These are phyloP conservation scores for Nakazawaea siamensis DNA, from an alignment of 805 yeast genomes.

Conservation along the genomic window DNA sequence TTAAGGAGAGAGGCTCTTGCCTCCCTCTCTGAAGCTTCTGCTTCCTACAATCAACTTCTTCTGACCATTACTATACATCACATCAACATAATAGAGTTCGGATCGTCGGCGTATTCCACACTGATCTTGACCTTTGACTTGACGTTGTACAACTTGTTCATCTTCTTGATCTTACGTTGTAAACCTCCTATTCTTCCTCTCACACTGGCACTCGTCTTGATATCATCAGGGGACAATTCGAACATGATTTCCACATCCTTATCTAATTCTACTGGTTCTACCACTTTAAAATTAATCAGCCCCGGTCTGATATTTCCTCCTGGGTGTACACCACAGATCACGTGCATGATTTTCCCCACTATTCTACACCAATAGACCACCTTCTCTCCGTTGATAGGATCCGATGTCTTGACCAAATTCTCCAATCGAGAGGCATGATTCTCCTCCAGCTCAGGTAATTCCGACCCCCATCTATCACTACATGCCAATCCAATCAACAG, in stretches of 20 bases:
- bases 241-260: conserved; percentile 30
- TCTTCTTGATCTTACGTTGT: conserved; percentile 52
- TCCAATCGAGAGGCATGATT: conserved; percentile 37
- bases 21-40: too few species aligned
- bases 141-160: conserved; percentile 34
- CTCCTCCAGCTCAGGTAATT: conserved; percentile 50
- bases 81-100: conserved; percentile 8
- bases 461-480: conserved; percentile 81
- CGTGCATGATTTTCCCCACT: conserved; percentile 67
- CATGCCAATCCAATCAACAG: conserved; percentile 67
- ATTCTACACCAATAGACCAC: conserved; percentile 68
- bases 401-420: conserved; percentile 36
- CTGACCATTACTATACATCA: background rate
- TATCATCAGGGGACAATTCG: conserved; percentile 40
- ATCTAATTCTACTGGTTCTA: conserved; percentile 16
- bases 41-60: too few species aligned
- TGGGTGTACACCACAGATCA: conserved; percentile 74
- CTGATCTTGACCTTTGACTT: conserved; percentile 43
- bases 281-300: conserved; percentile 36
- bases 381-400: conserved; percentile 27
- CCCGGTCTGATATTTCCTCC: conserved; percentile 70
- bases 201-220: conserved; percentile 52
- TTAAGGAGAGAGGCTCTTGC: too few species aligned
- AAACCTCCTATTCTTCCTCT: conserved; percentile 48
- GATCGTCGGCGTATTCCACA: conserved; percentile 27